Percentiles rank a stretch among this genome's conserved stretches.
Evolutionary conservation across 257 asterid species (phyloP).

Genomic region (Rauvolfia tetraphylla): DNA sequence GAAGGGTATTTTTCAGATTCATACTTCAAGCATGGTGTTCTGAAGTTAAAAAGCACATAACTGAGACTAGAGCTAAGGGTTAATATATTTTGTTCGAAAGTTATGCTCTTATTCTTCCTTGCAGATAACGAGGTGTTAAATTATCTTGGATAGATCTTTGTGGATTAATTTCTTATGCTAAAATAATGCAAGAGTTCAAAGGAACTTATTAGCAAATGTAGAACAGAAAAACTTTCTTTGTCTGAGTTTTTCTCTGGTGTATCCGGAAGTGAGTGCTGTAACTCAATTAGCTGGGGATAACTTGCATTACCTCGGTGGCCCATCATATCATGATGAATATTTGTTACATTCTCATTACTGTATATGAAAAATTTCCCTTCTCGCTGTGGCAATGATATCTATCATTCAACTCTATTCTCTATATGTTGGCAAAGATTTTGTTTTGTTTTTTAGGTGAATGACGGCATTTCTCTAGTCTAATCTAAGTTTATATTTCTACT

Average conservation of each 20-base stretch:
- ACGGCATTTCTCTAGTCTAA: background rate
- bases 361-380: background rate
- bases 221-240: background rate
- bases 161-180: background rate
- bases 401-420: background rate
- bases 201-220: background rate
- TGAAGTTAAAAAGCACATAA: background rate
- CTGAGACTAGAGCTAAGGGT: conserved; percentile 3
- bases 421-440: background rate
- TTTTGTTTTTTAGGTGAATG: background rate
- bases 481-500: background rate
- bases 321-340: background rate
- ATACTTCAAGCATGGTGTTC: conserved; percentile 7
- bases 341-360: background rate
- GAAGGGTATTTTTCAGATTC: background rate
- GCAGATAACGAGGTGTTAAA: background rate
- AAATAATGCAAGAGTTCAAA: background rate
- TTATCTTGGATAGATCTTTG: background rate
- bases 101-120: background rate
- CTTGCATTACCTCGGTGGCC: background rate
- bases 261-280: background rate
- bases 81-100: background rate
- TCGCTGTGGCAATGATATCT: background rate
- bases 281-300: background rate
- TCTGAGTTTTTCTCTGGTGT: background rate